A percentile compares a stretch with the other conserved stretches of the same genome.
Conservation (phyloP, 2,329 filamentous ascomycete species). For the Diaporthe capsici region DNA sequence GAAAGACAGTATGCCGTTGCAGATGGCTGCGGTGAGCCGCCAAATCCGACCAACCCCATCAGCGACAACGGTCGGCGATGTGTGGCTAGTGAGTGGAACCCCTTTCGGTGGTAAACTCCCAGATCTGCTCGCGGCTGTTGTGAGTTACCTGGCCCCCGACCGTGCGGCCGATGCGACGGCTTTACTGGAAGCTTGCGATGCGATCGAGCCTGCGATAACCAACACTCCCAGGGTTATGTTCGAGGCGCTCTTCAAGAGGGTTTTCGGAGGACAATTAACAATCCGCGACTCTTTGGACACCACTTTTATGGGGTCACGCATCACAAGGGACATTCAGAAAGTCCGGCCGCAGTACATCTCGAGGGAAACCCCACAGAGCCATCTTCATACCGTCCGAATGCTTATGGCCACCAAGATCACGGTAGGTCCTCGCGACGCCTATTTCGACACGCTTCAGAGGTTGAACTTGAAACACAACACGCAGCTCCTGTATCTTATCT, state of each 20-base stretch:
- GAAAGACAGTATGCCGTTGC: neutral
- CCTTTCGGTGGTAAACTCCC: neutral
- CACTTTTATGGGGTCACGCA: neutral
- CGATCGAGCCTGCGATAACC: neutral
- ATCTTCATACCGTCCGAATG: neutral
- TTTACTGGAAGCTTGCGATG: neutral
- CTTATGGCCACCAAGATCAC: neutral
- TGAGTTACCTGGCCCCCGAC: neutral
- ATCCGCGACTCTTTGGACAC: neutral
- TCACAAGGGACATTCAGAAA: conserved; percentile 11
- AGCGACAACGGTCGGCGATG: neutral
- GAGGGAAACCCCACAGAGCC: neutral
- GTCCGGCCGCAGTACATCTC: conserved; percentile 3
- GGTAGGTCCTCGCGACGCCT: neutral
- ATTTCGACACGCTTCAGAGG: neutral
- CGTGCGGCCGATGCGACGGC: neutral
- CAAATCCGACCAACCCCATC: neutral
- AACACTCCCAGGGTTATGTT: neutral
- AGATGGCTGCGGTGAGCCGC: neutral
- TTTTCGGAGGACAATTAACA: neutral
- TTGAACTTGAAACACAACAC: neutral
- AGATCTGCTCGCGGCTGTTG: neutral
- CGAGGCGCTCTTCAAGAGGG: neutral
- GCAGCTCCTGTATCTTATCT: conserved; percentile 32
- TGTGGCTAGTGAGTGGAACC: conserved; percentile 31